A percentile compares a stretch with the other conserved stretches of the same genome.
Conservation (phyloP, 257 asterid genomes). For the Solanum pennellii region DNA sequence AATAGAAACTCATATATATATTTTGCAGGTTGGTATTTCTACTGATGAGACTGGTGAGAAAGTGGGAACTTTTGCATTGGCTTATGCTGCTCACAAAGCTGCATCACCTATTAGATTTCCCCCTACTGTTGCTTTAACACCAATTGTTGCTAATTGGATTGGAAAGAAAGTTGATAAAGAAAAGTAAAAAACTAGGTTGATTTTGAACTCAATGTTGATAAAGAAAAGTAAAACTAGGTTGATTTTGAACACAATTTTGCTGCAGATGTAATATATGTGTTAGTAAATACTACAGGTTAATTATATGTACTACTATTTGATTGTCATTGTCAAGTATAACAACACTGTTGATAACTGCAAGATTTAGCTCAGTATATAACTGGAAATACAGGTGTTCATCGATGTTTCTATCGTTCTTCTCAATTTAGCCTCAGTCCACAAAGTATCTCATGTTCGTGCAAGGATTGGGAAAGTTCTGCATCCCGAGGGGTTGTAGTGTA, state of each 20-base stretch:
- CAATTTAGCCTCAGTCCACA: not conserved
- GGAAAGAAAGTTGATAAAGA: constrained; percentile 73
- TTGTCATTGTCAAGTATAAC: not conserved
- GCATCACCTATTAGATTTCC: constrained; percentile 97
- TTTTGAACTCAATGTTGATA: not conserved
- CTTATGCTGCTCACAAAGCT: constrained; percentile 98
- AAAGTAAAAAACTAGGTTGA: constrained; percentile 14
- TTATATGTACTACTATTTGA: not conserved
- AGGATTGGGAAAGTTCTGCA: not conserved
- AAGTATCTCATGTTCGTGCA: not conserved
- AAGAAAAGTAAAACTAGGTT: constrained; percentile 8
- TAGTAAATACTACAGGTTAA: not conserved
- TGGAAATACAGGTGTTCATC: not conserved
- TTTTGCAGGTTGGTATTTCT: constrained; percentile 64
- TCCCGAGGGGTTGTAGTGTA: not conserved
- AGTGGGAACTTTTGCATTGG: constrained; percentile 90
- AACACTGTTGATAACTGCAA: not conserved
- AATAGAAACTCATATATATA: not conserved
- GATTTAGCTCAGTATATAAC: not conserved
- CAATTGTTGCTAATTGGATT: constrained; percentile 84
- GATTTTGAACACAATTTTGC: constrained; percentile 1
- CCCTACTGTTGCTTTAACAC: constrained; percentile 94
- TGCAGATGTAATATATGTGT: constrained; percentile 8
- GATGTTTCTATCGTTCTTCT: not conserved
- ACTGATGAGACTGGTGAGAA: constrained; percentile 68